phyloP scores from a whole-genome alignment of 2,329 filamentous ascomycete genomes.

The Graphilbum sp. region DNA sequence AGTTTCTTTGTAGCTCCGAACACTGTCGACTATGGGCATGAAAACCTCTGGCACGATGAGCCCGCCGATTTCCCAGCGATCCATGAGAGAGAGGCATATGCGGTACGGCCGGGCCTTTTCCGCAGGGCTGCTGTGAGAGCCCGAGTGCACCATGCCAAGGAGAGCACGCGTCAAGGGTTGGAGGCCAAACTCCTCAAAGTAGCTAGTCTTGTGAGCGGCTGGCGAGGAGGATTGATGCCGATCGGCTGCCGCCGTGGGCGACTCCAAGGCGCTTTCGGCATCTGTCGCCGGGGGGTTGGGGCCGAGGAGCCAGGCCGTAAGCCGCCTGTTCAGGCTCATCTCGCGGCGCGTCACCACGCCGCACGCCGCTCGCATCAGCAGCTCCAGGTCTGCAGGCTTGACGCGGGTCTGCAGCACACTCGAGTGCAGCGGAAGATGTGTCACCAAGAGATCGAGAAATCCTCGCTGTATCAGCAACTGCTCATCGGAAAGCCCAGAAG shows the following conservation, averaged over 20 bases:
- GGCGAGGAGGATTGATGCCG: constrained; percentile 26
- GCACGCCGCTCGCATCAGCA: constrained; percentile 67
- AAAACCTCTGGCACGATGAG: constrained; percentile 81
- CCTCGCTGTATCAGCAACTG: constrained; percentile 87
- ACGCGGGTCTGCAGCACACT: constrained; percentile 62
- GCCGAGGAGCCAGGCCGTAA: constrained; percentile 95
- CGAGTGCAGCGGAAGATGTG: constrained; percentile 74
- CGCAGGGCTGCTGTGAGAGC: constrained; percentile 23
- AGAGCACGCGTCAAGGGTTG: constrained; percentile 58
- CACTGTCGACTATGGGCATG: constrained; percentile 66
- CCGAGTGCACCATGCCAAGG: constrained; percentile 54
- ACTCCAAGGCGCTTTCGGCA: constrained; percentile 20
- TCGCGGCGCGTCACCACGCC: constrained; percentile 79
- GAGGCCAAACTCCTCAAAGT: constrained; percentile 70
- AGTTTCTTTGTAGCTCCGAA: constrained; percentile 54
- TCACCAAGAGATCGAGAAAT: constrained; percentile 83
- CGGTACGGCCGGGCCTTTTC: constrained; percentile 76
- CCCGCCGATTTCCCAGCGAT: constrained; percentile 92
- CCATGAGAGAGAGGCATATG: constrained; percentile 90
- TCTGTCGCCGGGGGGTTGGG: constrained; percentile 36
- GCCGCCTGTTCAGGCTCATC: constrained; percentile 85
- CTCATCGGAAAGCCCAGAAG: constrained; percentile 71
- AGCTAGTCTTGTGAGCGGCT: constrained; percentile 44
- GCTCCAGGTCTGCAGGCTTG: constrained; percentile 59
- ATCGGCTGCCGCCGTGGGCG: constrained; percentile 18